Evolutionary conservation across 192 early-diverging fungal genomes (phyloP), one percentile per base, ranked within the genome.

Genomic region (Haplosporangium gracile): DNA sequence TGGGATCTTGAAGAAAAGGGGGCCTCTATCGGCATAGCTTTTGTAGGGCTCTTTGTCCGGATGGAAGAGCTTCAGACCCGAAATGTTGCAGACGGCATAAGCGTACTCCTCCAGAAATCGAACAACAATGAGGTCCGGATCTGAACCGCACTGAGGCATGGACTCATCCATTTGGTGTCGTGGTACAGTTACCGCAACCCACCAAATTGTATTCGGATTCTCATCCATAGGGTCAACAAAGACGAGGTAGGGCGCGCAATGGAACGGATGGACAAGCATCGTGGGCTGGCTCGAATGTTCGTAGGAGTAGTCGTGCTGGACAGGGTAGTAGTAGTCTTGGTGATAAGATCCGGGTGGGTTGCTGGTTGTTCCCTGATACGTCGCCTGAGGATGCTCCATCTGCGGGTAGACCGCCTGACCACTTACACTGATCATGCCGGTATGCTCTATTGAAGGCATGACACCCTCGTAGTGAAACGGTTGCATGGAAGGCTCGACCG

Each of bases 151-250:
- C 9, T 78, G 76, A 8, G 82, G 76, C 82, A 83, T 83, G 1
- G 75, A 24, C 0, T 47, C 7, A 36, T 78, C 76, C 76, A 78
- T 74, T 72, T 83, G 76, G 11, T 57, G 43, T 5, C 34, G 38
- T 34, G 82, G 82, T 0, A 83, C 76, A 10, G 82, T 83, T 18
- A 83, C 72, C 15, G 82, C 82, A 36, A 78, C 34, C 76, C 71
- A 74, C 82, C 82, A 83, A 22, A 70, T 60, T 4, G n/a, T 74
- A 26, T 38, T 47, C n/a, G 45, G 47, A 3, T 49, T 68, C 5
- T 29, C 34, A 26, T 74, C 72, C 29, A 78, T 72, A 0, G 82
- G 82, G 10, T 83, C 76, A 2, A 83, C 77, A 53, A 83, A 83
- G 13, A 83, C 82, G 40, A 78, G 13, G 63, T 83, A 83, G 15